Conservation (phyloP, 202 grass and related monocot species). For the Digitaria exilis region DNA sequence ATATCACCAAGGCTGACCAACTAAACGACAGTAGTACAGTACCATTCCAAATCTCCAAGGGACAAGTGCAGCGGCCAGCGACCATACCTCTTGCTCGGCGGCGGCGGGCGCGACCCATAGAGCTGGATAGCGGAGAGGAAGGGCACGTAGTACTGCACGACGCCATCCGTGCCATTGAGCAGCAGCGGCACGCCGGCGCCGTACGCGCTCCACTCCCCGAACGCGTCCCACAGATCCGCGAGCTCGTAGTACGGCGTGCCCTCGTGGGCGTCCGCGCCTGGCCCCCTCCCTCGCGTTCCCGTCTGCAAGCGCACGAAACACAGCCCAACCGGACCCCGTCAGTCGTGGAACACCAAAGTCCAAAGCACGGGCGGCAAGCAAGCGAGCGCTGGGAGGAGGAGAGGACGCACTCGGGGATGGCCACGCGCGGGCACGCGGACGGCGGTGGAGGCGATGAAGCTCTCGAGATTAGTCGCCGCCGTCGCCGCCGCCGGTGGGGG, state of each 20-base stretch:
- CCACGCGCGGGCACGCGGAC: conserved; percentile 50
- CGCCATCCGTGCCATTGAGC: conserved; percentile 59
- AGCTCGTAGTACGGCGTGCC: conserved; percentile 57
- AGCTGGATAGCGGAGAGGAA: conserved; percentile 82
- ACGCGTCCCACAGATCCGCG: conserved; percentile 76
- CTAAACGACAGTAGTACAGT: not conserved
- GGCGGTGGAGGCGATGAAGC: conserved; percentile 67
- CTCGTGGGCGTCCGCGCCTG: not conserved
- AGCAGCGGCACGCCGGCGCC: conserved; percentile 73
- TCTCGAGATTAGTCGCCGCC: conserved; percentile 65
- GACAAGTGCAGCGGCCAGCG: not conserved
- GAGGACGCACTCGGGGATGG: conserved; percentile 39
- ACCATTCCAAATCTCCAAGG: too few species aligned
- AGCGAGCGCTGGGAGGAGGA: not conserved
- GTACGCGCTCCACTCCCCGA: conserved; percentile 85
- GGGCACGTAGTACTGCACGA: conserved; percentile 80
- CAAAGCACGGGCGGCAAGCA: not conserved
- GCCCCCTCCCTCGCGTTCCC: conserved; percentile 19
- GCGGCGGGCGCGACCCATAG: conserved; percentile 38
- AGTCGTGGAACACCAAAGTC: not conserved
- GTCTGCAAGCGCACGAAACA: conserved; percentile 40
- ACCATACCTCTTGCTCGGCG: conserved; percentile 44
- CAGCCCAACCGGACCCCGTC: not conserved
- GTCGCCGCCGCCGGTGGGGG: too few species aligned
- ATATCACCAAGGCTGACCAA: not conserved